A percentile compares a stretch with the other conserved stretches of the same genome.
Evolutionary conservation across 495 filamentous ascomycete species (phyloP).

Genomic region (Achaetomiella virescens): DNA sequence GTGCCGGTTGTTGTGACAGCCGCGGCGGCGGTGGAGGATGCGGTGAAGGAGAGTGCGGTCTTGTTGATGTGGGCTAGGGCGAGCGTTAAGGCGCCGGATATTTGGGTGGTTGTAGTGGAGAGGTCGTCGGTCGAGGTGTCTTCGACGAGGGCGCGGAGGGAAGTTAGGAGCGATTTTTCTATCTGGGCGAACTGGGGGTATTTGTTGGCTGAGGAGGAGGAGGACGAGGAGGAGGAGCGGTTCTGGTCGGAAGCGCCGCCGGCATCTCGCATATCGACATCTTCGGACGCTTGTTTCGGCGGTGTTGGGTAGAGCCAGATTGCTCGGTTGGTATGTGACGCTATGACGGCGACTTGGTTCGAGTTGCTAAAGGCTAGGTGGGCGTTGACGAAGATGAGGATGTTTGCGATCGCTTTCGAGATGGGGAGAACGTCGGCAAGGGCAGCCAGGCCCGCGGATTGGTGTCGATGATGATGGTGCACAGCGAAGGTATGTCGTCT

Average conservation of each 20-base stretch:
- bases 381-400: slow-evolving; percentile 94
- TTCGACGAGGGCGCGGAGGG: slow-evolving; percentile 61
- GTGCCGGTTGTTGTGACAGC: slow-evolving; percentile 22
- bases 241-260: neutral
- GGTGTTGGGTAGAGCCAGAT: slow-evolving; percentile 76
- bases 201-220: slow-evolving; percentile 68
- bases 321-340: slow-evolving; percentile 76
- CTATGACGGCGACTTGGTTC: slow-evolving; percentile 88
- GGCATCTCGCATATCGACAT: slow-evolving; percentile 43
- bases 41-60: slow-evolving; percentile 36
- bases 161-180: slow-evolving; percentile 67
- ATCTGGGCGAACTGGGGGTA: slow-evolving; percentile 85
- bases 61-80: slow-evolving; percentile 84
- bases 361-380: slow-evolving; percentile 89
- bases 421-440: slow-evolving; percentile 72
- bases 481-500: slow-evolving; percentile 73
- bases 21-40: slow-evolving; percentile 13
- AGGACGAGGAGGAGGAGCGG: slow-evolving; percentile 36
- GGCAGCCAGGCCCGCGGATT: slow-evolving; percentile 88
- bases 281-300: slow-evolving; percentile 24
- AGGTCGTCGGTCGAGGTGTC: slow-evolving; percentile 57
- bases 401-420: slow-evolving; percentile 75
- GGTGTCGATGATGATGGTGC: slow-evolving; percentile 89
- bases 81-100: slow-evolving; percentile 85
- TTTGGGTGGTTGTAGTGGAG: slow-evolving; percentile 61